Conservation (phyloP, 2,329 filamentous ascomycete species). For the Neofusicoccum sp. region DNA sequence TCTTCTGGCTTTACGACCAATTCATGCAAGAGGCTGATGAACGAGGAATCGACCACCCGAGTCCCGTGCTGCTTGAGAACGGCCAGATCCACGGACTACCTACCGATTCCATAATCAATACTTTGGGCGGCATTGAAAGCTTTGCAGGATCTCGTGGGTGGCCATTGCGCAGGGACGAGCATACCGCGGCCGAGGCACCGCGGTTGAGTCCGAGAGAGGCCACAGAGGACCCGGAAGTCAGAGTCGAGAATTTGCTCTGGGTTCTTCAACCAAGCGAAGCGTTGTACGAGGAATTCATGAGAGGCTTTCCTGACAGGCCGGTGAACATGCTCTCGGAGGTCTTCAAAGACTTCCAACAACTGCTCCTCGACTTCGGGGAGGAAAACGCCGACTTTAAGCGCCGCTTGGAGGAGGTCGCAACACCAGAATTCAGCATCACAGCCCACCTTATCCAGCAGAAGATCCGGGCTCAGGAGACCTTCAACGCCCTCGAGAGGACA, state of each 20-base stretch:
- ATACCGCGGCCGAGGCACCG: too few species aligned
- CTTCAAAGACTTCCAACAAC: slow-evolving; percentile 30
- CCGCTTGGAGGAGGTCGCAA: slow-evolving; percentile 30
- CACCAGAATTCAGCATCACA: slow-evolving; percentile 28
- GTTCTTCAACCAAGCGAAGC: slow-evolving; percentile 29
- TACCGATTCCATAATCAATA: too few species aligned
- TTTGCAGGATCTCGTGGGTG: too few species aligned
- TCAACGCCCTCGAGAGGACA: slow-evolving; percentile 31
- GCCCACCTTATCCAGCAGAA: slow-evolving; percentile 36
- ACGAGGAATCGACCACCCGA: too few species aligned
- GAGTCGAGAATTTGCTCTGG: slow-evolving; percentile 33
- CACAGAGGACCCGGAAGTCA: neutral
- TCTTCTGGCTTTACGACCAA: slow-evolving; percentile 39
- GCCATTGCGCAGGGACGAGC: too few species aligned
- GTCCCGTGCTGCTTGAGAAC: too few species aligned
- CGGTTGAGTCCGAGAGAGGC: neutral
- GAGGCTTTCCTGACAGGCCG: neutral
- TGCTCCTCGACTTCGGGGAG: slow-evolving; percentile 27
- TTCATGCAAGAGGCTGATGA: slow-evolving; percentile 20
- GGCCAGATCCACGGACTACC: too few species aligned
- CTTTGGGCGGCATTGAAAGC: too few species aligned
- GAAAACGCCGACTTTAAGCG: slow-evolving; percentile 30
- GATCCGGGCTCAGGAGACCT: slow-evolving; percentile 32
- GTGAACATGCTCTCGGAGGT: slow-evolving; percentile 23
- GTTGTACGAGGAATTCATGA: slow-evolving; percentile 28